These are phyloP conservation scores for Tetrahymena thermophila DNA, from an alignment of 73 alveolate species.

Conservation along the genomic window DNA sequence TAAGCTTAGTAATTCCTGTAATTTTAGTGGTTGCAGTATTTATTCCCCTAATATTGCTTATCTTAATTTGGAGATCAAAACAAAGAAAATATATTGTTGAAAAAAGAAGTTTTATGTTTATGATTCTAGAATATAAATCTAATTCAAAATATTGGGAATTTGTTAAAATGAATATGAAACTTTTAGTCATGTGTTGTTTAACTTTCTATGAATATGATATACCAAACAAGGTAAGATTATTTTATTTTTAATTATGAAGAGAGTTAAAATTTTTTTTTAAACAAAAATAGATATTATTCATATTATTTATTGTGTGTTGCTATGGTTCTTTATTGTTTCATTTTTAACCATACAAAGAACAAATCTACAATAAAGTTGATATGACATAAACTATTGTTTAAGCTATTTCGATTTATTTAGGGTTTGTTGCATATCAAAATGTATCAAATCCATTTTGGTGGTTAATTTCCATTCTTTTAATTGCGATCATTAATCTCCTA, in stretches of 20 bases:
- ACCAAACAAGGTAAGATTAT: neutral
- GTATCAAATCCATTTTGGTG: neutral
- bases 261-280: neutral
- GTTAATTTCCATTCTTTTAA: neutral
- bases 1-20: neutral
- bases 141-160: neutral
- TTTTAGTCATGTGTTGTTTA: neutral
- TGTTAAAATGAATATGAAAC: neutral
- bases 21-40: neutral
- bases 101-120: neutral
- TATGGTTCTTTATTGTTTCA: neutral
- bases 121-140: neutral
- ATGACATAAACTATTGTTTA: neutral
- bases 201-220: neutral
- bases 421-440: neutral
- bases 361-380: neutral
- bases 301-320: neutral
- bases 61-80: neutral
- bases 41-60: neutral
- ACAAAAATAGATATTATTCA: neutral
- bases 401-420: neutral
- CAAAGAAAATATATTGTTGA: neutral
- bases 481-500: neutral
- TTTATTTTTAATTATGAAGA: neutral
- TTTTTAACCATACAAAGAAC: neutral